phyloP scores from a whole-genome alignment of 768 basidiomycete species.

The Russula virescens region DNA sequence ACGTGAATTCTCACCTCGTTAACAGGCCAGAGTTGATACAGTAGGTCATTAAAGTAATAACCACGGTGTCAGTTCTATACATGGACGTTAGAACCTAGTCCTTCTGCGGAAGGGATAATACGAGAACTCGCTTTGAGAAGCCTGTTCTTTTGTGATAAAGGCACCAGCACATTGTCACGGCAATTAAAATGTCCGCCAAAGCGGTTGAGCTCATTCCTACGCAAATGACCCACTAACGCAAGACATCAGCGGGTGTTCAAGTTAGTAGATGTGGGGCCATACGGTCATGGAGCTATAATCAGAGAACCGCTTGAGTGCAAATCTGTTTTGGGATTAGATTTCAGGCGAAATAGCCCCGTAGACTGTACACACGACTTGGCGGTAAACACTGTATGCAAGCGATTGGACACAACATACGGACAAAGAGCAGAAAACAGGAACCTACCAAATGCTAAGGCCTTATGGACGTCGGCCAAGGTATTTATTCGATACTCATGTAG shows the following conservation, averaged over 20 bases:
- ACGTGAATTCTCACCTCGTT: slow-evolving; percentile 22
- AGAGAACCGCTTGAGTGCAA: slow-evolving; percentile 32
- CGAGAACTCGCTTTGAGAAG: slow-evolving; percentile 34
- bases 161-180: slow-evolving; percentile 43
- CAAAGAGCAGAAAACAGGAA: not conserved
- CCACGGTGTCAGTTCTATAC: slow-evolving; percentile 28
- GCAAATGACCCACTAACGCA: slow-evolving; percentile 43
- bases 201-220: slow-evolving; percentile 42
- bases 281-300: slow-evolving; percentile 32
- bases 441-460: slow-evolving; percentile 27
- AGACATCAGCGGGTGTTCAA: not conserved
- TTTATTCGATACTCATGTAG: not conserved
- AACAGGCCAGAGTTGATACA: slow-evolving; percentile 28
- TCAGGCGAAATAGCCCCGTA: not conserved
- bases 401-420: not conserved
- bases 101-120: not conserved
- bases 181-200: slow-evolving; percentile 47
- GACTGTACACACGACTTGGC: slow-evolving; percentile 37
- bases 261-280: slow-evolving; percentile 16
- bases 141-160: slow-evolving; percentile 46
- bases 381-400: slow-evolving; percentile 38
- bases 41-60: slow-evolving; percentile 28
- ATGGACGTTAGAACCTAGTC: not conserved
- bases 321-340: slow-evolving; percentile 16
- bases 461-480: not conserved